A percentile compares a stretch with the other conserved stretches of the same genome.
These are phyloP conservation scores for Bryoglossum gracile DNA, from an alignment of 495 filamentous ascomycete genomes.

Conservation along the genomic window DNA sequence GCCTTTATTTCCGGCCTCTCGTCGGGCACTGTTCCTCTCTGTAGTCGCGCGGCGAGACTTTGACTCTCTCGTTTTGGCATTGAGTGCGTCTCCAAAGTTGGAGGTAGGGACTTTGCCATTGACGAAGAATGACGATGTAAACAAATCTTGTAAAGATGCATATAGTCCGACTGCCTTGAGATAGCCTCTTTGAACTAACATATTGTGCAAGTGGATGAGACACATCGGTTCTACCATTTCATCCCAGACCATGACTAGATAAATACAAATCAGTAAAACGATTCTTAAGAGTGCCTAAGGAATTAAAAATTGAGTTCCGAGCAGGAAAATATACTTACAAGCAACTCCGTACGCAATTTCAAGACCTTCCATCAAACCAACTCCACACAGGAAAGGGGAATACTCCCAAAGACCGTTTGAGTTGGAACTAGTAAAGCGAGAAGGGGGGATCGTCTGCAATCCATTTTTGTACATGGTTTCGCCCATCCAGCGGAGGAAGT, in stretches of 20 bases:
- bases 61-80: not conserved
- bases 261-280: too few species aligned
- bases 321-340: too few species aligned
- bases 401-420: conserved; percentile 43
- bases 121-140: conserved; percentile 24
- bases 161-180: conserved; percentile 28
- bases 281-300: too few species aligned
- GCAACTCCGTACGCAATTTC: conserved; percentile 28
- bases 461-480: conserved; percentile 34
- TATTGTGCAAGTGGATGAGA: conserved; percentile 39
- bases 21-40: not conserved
- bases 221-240: conserved; percentile 29
- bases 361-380: conserved; percentile 36
- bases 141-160: conserved; percentile 16
- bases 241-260: conserved; percentile 32
- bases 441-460: conserved; percentile 31
- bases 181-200: conserved; percentile 35
- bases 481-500: conserved; percentile 38
- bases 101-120: conserved; percentile 28
- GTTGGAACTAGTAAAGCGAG: conserved; percentile 36
- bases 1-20: not conserved
- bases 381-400: conserved; percentile 43
- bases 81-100: conserved; percentile 22
- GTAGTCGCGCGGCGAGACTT: conserved; percentile 3
- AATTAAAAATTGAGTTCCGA: too few species aligned